Conservation (phyloP, 768 basidiomycete species). For the Phlegmacium glaucopus region DNA sequence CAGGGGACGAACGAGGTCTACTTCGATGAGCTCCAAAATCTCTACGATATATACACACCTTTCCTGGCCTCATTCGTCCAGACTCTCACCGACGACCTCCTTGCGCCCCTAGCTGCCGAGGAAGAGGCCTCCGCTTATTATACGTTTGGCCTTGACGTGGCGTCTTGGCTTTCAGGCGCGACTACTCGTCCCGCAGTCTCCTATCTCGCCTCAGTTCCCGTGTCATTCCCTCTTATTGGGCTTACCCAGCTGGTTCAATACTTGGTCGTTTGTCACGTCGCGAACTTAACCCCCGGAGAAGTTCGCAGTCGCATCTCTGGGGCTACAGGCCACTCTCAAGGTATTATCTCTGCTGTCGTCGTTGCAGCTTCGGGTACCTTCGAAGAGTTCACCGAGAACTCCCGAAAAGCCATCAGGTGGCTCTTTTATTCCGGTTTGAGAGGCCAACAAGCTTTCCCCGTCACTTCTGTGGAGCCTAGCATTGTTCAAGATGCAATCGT, state of each 20-base stretch:
- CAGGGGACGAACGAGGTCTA: conserved; percentile 99
- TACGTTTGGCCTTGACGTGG: conserved; percentile 74
- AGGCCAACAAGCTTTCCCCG: conserved; percentile 92
- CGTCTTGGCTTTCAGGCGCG: conserved; percentile 78
- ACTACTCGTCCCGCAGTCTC: conserved; percentile 69
- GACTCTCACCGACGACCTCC: conserved; percentile 59
- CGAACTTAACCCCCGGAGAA: conserved; percentile 75
- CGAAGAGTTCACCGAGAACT: conserved; percentile 72
- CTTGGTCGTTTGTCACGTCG: conserved; percentile 72
- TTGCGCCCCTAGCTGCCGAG: conserved; percentile 65
- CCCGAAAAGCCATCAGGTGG: conserved; percentile 83
- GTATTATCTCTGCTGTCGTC: conserved; percentile 90
- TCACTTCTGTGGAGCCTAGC: conserved; percentile 82
- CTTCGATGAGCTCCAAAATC: conserved; percentile 89
- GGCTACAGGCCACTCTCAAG: conserved; percentile 96
- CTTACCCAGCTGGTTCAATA: conserved; percentile 96
- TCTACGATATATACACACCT: conserved; percentile 89
- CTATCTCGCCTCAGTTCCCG: conserved; percentile 90
- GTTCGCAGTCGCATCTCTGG: conserved; percentile 75
- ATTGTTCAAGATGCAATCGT: conserved; percentile 87
- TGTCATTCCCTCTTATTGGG: conserved; percentile 95
- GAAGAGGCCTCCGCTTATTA: conserved; percentile 66
- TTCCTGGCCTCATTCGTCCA: conserved; percentile 75
- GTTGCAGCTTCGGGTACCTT: conserved; percentile 78
- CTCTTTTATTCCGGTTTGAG: conserved; percentile 92